These are phyloP conservation scores for Sequoia sempervirens DNA, from an alignment of 75 land plant species.

Conservation along the genomic window DNA sequence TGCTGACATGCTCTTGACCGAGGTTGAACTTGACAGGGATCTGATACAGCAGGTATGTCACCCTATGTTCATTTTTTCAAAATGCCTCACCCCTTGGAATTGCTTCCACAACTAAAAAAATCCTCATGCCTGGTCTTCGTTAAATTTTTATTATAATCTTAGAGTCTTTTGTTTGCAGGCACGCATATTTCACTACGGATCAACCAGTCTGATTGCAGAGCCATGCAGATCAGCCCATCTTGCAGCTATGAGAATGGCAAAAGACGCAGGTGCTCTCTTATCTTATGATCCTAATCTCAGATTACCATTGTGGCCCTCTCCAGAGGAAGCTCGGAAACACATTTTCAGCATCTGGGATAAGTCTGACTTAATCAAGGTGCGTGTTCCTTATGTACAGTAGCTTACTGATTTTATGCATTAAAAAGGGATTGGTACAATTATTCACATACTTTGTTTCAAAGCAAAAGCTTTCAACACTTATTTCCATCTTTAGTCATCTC, in stretches of 20 bases:
- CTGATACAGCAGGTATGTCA: conserved; percentile 22
- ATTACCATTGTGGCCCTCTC: conserved; percentile 45
- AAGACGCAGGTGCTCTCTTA: conserved; percentile 33
- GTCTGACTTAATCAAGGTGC: conserved; percentile 50
- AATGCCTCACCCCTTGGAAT: too few relatives aligned
- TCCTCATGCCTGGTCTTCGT: too few relatives aligned
- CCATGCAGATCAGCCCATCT: conserved; percentile 43
- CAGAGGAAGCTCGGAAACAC: conserved; percentile 43
- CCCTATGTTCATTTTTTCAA: not conserved
- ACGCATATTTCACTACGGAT: conserved; percentile 49
- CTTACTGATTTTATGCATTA: too few relatives aligned
- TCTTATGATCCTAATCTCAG: conserved; percentile 58
- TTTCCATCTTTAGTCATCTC: too few relatives aligned
- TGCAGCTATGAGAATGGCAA: conserved; percentile 38
- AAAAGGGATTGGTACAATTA: too few relatives aligned
- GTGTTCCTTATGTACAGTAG: not conserved
- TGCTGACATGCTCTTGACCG: conserved; percentile 39
- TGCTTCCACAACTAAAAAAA: too few relatives aligned
- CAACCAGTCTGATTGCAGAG: conserved; percentile 45
- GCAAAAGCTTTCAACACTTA: too few relatives aligned
- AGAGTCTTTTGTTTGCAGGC: conserved; percentile 11
- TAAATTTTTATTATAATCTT: too few relatives aligned
- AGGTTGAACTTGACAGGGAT: conserved; percentile 25
- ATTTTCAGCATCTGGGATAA: conserved; percentile 55
- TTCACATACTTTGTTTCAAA: too few relatives aligned